Evolutionary conservation across 805 yeast genomes (phyloP).

Genomic region (Candida glaebosa): DNA sequence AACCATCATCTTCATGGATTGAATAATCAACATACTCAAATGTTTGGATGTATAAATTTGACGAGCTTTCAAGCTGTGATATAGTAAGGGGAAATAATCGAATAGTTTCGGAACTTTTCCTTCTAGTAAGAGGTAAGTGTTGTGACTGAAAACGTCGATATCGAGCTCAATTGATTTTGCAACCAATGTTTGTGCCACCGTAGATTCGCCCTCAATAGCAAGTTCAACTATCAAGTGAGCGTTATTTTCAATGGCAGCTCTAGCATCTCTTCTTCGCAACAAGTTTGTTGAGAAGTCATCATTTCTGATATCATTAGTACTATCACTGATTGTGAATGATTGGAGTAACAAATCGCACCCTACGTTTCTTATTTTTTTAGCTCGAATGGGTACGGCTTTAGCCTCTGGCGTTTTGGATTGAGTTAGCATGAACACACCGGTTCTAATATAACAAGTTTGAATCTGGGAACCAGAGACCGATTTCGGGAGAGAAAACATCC

Average conservation of each 20-base stretch:
- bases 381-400: background rate
- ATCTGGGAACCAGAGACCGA: slow-evolving; percentile 47
- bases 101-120: slow-evolving; percentile 23
- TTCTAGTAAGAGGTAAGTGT: slow-evolving; percentile 17
- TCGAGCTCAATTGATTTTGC: slow-evolving; percentile 45
- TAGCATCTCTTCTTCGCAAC: slow-evolving; percentile 42
- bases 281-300: slow-evolving; percentile 32
- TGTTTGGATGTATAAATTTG: slow-evolving; percentile 7
- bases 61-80: slow-evolving; percentile 18
- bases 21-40: slow-evolving; percentile 9
- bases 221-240: slow-evolving; percentile 26
- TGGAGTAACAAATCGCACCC: slow-evolving; percentile 12
- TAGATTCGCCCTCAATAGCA: slow-evolving; percentile 17
- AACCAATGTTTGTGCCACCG: slow-evolving; percentile 32
- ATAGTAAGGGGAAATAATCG: slow-evolving; percentile 31
- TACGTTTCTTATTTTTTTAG: background rate
- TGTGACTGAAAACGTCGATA: slow-evolving; percentile 33
- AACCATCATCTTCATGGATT: slow-evolving; percentile 16
- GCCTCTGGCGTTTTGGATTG: slow-evolving; percentile 1
- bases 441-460: slow-evolving; percentile 50
- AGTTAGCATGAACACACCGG: slow-evolving; percentile 24
- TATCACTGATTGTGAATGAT: slow-evolving; percentile 16
- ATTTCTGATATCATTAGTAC: slow-evolving; percentile 14
- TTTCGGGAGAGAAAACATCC: slow-evolving; percentile 45
- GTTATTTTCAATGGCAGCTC: slow-evolving; percentile 46